Evolutionary conservation across 2,329 filamentous ascomycete genomes (phyloP).

Genomic region (Epichloe elymi): DNA sequence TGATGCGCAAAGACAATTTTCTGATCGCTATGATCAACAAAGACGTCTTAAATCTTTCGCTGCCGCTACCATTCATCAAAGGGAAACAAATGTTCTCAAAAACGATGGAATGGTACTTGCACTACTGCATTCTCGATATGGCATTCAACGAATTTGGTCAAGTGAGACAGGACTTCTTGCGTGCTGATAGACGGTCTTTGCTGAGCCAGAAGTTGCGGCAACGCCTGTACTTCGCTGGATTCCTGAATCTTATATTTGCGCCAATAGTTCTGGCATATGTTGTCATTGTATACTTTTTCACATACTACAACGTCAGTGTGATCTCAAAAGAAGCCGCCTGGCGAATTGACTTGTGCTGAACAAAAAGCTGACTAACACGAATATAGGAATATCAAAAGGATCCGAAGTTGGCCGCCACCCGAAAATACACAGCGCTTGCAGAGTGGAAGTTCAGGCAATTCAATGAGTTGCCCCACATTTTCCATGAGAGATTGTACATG

Average conservation of each 20-base stretch:
- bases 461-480: constrained; percentile 89
- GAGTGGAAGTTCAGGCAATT: constrained; percentile 99
- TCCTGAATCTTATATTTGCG: constrained; percentile 76
- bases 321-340: background rate
- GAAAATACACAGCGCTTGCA: constrained; percentile 83
- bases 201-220: constrained; percentile 66
- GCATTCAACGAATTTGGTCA: constrained; percentile 86
- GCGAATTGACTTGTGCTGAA: background rate
- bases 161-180: constrained; percentile 74
- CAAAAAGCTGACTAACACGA: background rate
- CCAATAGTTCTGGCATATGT: constrained; percentile 82
- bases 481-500: constrained; percentile 81
- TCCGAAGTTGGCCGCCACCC: constrained; percentile 64
- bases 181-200: constrained; percentile 64
- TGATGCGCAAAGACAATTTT: constrained; percentile 96
- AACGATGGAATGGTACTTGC: constrained; percentile 83
- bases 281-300: constrained; percentile 81
- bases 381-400: constrained; percentile 85
- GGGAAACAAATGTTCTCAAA: constrained; percentile 75
- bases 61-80: constrained; percentile 72
- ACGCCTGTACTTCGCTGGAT: constrained; percentile 69
- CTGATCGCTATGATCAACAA: constrained; percentile 97
- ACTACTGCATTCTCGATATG: constrained; percentile 82
- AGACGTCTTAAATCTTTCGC: constrained; percentile 75
- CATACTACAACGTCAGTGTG: constrained; percentile 69